These are phyloP conservation scores for Russula foetens DNA, from an alignment of 768 basidiomycete species.

Conservation along the genomic window DNA sequence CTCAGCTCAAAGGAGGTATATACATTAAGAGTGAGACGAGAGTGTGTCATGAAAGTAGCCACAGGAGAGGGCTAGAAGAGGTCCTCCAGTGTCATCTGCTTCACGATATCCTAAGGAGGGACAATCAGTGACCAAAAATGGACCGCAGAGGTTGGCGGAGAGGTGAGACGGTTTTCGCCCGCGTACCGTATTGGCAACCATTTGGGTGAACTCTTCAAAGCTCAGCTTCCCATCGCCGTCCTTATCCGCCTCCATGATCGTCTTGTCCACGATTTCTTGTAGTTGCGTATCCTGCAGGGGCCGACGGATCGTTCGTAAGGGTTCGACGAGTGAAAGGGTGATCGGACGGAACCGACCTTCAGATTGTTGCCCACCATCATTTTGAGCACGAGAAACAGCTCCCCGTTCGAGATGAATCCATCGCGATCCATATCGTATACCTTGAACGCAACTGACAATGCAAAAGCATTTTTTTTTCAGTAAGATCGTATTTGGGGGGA, in stretches of 20 bases:
- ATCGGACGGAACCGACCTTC: no score
- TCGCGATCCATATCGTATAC: constrained; percentile 99
- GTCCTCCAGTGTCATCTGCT: constrained; percentile 97
- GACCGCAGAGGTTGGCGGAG: no score
- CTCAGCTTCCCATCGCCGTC: constrained; percentile 96
- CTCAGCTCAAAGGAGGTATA: constrained; percentile 8
- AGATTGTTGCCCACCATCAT: constrained; percentile 99
- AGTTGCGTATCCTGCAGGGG: constrained; percentile 87
- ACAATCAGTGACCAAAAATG: neutral
- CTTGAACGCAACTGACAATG: constrained; percentile 88
- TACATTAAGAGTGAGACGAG: neutral
- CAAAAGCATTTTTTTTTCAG: neutral
- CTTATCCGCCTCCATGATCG: constrained; percentile 99
- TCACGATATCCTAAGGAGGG: constrained; percentile 78
- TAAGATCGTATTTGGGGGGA: neutral
- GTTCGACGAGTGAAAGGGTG: constrained; percentile 9
- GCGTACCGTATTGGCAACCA: constrained; percentile 93
- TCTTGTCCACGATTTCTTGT: constrained; percentile 99
- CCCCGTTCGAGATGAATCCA: constrained; percentile 96
- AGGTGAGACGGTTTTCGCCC: neutral
- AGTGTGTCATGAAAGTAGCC: neutral
- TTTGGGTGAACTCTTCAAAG: constrained; percentile 94
- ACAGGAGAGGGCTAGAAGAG: constrained; percentile 55
- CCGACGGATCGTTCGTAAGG: no score
- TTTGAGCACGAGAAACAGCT: constrained; percentile 96